Conservation (phyloP, 768 basidiomycete genomes). For the Pseudohyphozyma bogoriensis region DNA sequence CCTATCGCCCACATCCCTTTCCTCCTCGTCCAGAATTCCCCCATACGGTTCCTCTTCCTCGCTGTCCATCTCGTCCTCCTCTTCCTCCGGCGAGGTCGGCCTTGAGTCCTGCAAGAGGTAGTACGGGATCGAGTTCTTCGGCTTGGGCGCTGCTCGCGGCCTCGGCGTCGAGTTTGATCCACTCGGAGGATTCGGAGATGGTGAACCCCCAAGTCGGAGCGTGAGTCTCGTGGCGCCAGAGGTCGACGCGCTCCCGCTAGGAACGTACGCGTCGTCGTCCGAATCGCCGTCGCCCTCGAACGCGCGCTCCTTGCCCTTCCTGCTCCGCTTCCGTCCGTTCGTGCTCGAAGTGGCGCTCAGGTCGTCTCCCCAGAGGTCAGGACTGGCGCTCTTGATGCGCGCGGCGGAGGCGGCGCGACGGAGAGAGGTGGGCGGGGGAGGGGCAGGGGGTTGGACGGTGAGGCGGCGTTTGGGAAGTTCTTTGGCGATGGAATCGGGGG, state of each 20-base stretch:
- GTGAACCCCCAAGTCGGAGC: neutral
- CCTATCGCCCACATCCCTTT: conserved; percentile 66
- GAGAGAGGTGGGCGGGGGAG: neutral
- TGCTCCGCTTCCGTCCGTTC: neutral
- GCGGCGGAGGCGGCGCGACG: too few species aligned
- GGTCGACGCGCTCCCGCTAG: neutral
- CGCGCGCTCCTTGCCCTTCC: conserved; percentile 1
- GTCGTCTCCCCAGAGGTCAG: too few species aligned
- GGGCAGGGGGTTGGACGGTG: neutral
- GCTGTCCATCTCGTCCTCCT: neutral
- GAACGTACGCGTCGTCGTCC: neutral
- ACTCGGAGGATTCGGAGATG: neutral
- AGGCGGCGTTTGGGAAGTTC: conserved; percentile 2
- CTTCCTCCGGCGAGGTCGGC: neutral
- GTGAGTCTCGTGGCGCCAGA: neutral
- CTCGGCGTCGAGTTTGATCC: too few species aligned
- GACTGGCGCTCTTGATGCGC: too few species aligned
- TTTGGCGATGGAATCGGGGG: neutral
- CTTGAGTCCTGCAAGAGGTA: neutral
- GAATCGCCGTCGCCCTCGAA: neutral
- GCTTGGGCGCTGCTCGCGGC: neutral
- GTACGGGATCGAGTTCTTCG: neutral
- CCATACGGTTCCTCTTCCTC: conserved; percentile 62
- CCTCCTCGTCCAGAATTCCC: conserved; percentile 57
- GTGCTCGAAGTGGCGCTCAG: neutral